Conservation (phyloP, 495 filamentous ascomycete genomes). For the Aspergillus baeticus region DNA sequence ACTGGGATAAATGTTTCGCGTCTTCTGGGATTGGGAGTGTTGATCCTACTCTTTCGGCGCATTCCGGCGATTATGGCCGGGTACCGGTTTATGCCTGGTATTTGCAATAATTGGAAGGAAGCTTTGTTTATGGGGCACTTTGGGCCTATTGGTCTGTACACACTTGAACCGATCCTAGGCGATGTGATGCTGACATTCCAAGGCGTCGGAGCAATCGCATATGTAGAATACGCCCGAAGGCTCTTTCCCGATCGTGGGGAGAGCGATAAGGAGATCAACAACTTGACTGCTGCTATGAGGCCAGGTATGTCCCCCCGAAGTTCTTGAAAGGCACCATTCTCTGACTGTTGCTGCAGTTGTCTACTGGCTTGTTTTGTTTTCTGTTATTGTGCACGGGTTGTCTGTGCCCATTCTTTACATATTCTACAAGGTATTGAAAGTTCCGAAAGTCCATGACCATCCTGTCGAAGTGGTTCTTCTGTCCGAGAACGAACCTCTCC, state of each 20-base stretch:
- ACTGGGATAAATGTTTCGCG: constrained; percentile 33
- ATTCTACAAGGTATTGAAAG: constrained; percentile 43
- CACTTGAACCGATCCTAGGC: not conserved
- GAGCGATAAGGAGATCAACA: constrained; percentile 53
- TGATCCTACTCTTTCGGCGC: constrained; percentile 37
- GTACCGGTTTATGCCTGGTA: constrained; percentile 37
- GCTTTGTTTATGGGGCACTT: constrained; percentile 43
- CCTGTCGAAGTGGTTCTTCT: constrained; percentile 48
- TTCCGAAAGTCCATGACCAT: constrained; percentile 50
- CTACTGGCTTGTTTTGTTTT: constrained; percentile 59
- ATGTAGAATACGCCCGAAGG: constrained; percentile 52
- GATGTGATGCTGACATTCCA: constrained; percentile 8
- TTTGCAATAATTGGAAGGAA: constrained; percentile 39
- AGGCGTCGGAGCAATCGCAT: constrained; percentile 39
- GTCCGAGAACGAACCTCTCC: constrained; percentile 49
- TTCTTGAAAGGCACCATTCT: not conserved
- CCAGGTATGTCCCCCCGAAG: constrained; percentile 27
- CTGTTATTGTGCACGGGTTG: constrained; percentile 56
- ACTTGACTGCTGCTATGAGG: constrained; percentile 46
- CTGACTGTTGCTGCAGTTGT: constrained; percentile 36
- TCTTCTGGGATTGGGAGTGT: constrained; percentile 29
- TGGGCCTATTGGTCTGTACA: constrained; percentile 35
- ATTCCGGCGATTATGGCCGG: constrained; percentile 37
- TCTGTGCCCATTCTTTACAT: constrained; percentile 52
- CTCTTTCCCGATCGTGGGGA: constrained; percentile 50